Evolutionary conservation across 805 yeast genomes (phyloP), one percentile per base, ranked within the genome.

Genomic region (Starmerella lactis-condensi): DNA sequence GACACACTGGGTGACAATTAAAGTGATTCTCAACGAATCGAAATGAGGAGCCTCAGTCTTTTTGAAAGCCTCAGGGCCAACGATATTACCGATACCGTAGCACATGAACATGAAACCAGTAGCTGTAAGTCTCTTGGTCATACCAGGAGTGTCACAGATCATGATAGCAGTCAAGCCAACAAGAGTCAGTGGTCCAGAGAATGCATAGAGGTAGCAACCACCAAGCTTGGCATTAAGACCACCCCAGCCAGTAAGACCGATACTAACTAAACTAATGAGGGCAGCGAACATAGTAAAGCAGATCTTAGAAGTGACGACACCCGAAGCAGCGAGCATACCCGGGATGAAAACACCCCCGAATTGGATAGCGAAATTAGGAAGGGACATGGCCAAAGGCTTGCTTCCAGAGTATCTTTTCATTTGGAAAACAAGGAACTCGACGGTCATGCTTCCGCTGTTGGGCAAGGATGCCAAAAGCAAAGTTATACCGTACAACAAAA

Each of bases 51-150:
- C 71, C 35, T 73, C 67, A 5, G 52, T 41, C 0, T 63, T 51
- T 36, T 58, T 61, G 55, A 76, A 76, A 13, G 75, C 61, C 51
- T 73, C 70, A 8, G 74, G 72, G 3, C 75, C 75, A 29, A 59
- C 51, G 29, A 65, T 50, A 43, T 67, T 69, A 15, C 75, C 75
- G 6, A 56, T 62, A 46, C 69, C 62, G 48, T 61, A 67, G 4
- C 63, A 65, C 30, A 68, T 44, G 25, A 69, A 54, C 35, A 54
- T 48, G 19, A 62, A 39, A 2, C 67, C 63, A 43, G 58, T 64
- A 2, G 56, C 60, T 2, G 64, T 54, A 28, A 57, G 50, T 45
- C 66, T 67, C 52, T 69, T 70, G 8, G 75, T 67, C 42, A 61
- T 64, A 6, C 76, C 76, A 5, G 67, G 66, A 28, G 60, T 57